These are phyloP conservation scores for Cicer pinnatifidum DNA, from an alignment of 306 rosid genomes.

Conservation along the genomic window DNA sequence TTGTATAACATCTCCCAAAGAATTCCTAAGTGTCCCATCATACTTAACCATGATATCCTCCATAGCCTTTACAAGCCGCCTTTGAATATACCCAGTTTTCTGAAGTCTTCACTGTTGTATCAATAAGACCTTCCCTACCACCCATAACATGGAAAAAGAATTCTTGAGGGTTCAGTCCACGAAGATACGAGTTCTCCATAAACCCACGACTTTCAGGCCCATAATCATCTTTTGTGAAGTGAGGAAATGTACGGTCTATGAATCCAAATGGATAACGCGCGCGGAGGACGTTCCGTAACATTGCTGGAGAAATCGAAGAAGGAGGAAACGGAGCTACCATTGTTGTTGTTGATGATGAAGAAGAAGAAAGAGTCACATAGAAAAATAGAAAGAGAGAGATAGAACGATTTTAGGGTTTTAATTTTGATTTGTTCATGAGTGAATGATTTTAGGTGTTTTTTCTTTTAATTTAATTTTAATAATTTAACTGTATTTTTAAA, in stretches of 20 bases:
- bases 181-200: constrained; percentile 95
- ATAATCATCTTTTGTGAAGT: constrained; percentile 91
- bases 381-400: no score
- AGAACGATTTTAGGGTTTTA: no score
- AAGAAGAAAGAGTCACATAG: no score
- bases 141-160: constrained; percentile 99
- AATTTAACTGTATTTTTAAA: no score
- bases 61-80: constrained; percentile 99
- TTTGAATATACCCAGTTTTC: constrained; percentile 98
- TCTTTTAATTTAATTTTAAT: no score
- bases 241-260: constrained; percentile 92
- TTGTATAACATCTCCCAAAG: constrained; percentile 96
- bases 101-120: constrained; percentile 98
- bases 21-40: constrained; percentile 97
- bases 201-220: constrained; percentile 99
- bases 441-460: no score
- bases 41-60: constrained; percentile 99
- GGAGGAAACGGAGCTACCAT: no score
- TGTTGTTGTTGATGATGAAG: no score
- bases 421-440: no score
- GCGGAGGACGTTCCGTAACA: no score
- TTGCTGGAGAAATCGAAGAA: no score
- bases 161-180: constrained; percentile 98
- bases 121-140: constrained; percentile 99
- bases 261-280: constrained; percentile 97